phyloP scores from a whole-genome alignment of 2,329 filamentous ascomycete genomes.

The Talaromyces funiculosus region DNA sequence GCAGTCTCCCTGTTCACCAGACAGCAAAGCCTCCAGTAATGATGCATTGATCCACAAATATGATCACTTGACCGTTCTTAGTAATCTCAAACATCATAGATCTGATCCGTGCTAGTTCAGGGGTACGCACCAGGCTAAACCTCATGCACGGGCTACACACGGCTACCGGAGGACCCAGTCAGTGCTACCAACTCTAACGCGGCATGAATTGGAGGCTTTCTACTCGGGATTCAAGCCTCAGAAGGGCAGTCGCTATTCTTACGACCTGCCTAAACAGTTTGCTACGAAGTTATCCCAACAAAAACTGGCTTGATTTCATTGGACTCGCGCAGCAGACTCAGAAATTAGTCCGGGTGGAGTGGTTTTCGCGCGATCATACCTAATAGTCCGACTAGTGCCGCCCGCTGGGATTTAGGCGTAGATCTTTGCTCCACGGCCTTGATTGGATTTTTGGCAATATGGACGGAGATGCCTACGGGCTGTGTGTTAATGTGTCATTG shows the following conservation, averaged over 20 bases:
- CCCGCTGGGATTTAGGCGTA: not conserved
- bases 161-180: not conserved
- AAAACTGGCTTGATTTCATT: not conserved
- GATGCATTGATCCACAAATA: not conserved
- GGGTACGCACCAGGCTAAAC: not conserved
- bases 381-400: not conserved
- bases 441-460: not conserved
- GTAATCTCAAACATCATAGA: not conserved
- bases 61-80: not conserved
- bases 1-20: too few relatives aligned
- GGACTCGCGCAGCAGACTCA: not conserved
- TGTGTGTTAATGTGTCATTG: not conserved
- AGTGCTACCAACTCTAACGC: too few relatives aligned
- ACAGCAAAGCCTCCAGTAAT: too few relatives aligned
- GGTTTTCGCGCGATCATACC: slow-evolving; percentile 12
- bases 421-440: not conserved
- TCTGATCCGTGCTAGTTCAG: not conserved
- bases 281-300: not conserved
- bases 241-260: not conserved
- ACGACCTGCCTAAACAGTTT: not conserved
- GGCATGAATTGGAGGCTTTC: too few relatives aligned
- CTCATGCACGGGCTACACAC: not conserved
- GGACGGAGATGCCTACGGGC: not conserved
- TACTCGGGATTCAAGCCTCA: not conserved
- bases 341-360: not conserved